Percentiles rank a stretch among this genome's conserved stretches.
Conservation (phyloP, 257 asterid genomes). For the Schizonepeta tenuifolia region DNA sequence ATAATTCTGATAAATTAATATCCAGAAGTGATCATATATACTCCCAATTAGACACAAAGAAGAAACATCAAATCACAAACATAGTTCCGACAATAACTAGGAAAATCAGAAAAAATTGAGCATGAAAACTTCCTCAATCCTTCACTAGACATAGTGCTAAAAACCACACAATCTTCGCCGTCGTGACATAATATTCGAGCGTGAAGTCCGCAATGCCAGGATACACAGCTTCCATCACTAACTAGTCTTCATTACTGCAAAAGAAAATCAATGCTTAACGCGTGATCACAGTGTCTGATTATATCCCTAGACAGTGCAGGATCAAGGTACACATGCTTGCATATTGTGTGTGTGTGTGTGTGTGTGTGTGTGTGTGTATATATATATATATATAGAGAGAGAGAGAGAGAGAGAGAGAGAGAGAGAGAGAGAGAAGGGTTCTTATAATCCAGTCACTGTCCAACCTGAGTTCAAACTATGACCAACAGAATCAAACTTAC, state of each 20-base stretch:
- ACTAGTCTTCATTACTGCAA: conserved; percentile 29
- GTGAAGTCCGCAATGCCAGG: background rate
- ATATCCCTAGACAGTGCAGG: background rate
- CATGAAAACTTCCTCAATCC: conserved; percentile 21
- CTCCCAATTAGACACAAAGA: background rate
- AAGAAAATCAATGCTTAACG: background rate
- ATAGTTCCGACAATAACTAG: background rate
- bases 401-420: background rate
- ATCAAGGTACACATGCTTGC: background rate
- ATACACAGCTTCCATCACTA: background rate
- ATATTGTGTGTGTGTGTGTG: background rate
- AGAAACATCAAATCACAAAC: conserved; percentile 8
- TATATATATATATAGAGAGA: background rate
- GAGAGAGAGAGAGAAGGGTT: background rate
- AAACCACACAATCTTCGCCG: background rate
- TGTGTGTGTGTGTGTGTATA: no score
- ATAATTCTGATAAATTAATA: background rate
- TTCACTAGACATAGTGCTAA: background rate
- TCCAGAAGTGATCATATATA: background rate
- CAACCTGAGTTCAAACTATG: no score
- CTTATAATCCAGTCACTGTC: no score
- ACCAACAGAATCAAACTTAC: no score
- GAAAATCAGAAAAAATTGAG: background rate
- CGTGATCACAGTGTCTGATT: no score
- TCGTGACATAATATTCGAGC: background rate